A percentile compares a stretch with the other conserved stretches of the same genome.
Evolutionary conservation across 495 filamentous ascomycete species (phyloP).

Genomic region (Xylaria sp.): DNA sequence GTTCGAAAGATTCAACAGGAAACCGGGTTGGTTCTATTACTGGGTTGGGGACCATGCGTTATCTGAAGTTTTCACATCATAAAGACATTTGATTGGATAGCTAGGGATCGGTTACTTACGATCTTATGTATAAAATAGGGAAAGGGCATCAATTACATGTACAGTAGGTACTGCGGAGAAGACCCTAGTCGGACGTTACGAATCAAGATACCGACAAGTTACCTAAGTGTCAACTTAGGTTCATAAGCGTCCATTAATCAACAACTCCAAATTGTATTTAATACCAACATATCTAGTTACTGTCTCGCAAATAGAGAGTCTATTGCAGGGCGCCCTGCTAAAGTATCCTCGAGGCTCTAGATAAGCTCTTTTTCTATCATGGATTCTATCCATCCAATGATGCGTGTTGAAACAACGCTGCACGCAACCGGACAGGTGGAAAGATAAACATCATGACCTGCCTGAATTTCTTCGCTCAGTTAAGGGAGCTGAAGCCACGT

Average conservation of each 20-base stretch:
- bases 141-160: too few relatives aligned
- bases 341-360: neutral
- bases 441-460: neutral
- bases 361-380: constrained; percentile 4
- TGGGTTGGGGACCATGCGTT: too few relatives aligned
- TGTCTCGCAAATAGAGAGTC: constrained; percentile 5
- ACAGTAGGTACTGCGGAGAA: neutral
- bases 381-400: constrained; percentile 6
- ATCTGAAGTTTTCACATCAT: too few relatives aligned
- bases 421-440: neutral
- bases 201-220: neutral
- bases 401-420: constrained; percentile 27
- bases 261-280: neutral
- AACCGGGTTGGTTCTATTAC: too few relatives aligned
- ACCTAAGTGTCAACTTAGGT: neutral
- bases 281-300: neutral
- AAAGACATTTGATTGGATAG: too few relatives aligned
- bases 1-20: too few relatives aligned
- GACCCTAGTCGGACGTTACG: neutral
- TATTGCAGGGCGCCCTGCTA: neutral
- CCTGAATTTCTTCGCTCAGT: constrained; percentile 28
- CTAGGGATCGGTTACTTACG: too few relatives aligned
- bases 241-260: neutral
- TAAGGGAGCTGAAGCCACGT: constrained; percentile 33
- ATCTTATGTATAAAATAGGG: too few relatives aligned